Conservation (phyloP, 1,139 yeast species). For the Scheffersomyces parashehatae region DNA sequence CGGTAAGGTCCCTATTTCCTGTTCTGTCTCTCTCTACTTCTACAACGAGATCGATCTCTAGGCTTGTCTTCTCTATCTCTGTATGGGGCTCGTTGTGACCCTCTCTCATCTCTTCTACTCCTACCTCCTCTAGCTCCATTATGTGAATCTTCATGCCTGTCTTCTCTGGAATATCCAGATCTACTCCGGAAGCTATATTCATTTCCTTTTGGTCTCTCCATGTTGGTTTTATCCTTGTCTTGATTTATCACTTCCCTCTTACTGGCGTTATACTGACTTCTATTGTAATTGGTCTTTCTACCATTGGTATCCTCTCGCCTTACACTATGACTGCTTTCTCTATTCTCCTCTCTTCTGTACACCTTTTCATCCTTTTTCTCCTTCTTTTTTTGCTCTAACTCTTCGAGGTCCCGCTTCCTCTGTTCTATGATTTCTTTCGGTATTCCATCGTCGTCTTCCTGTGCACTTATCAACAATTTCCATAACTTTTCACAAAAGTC, state of each 20-base stretch:
- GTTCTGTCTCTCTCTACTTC: slow-evolving; percentile 3
- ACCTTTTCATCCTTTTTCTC: background rate
- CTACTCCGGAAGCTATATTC: background rate
- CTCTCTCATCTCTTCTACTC: no score
- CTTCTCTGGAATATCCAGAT: no score
- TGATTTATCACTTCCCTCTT: slow-evolving; percentile 5
- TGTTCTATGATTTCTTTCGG: slow-evolving; percentile 31
- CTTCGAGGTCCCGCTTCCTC: slow-evolving; percentile 12
- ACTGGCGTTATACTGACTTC: slow-evolving; percentile 18
- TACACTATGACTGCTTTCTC: background rate
- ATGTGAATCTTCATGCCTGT: no score
- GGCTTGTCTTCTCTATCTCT: no score
- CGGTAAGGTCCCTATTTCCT: no score
- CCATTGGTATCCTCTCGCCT: background rate
- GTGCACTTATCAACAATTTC: slow-evolving; percentile 41
- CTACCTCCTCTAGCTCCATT: no score
- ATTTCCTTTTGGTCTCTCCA: slow-evolving; percentile 1
- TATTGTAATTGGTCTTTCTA: slow-evolving; percentile 26
- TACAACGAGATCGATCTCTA: background rate
- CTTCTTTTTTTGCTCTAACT: slow-evolving; percentile 2
- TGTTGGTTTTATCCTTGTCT: background rate
- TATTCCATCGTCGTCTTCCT: slow-evolving; percentile 40
- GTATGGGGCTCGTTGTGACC: no score
- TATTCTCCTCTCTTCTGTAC: background rate
- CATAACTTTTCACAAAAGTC: slow-evolving; percentile 40